Base-by-base conservation (phyloP, 495 filamentous ascomycete genomes). In the Elaphomyces granulatus region DNA sequence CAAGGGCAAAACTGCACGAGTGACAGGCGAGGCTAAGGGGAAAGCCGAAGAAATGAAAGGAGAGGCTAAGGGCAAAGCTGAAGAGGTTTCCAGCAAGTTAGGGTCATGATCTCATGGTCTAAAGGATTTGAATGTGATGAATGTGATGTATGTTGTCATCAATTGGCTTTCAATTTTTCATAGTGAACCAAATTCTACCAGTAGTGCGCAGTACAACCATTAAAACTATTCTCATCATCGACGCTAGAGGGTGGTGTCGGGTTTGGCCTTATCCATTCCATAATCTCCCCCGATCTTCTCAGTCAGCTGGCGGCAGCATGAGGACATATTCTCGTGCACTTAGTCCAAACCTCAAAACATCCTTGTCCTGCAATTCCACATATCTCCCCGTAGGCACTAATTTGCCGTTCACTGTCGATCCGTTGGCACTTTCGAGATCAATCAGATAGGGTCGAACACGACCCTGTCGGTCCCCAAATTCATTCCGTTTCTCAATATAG, bases 381-480 rank as follows among this genome's bases (percentile, higher is more conserved):
- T 83, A 98, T 38, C 87, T 69, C 53, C 80, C 79, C 8, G 63
- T 70, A 1, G 83, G 81, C 3, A 90, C 60, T 50, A 57, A 60
- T 33, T 87, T 78, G 39, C 74, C 78, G 52, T 93, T 93, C 34
- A 98, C 67, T 34, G 55, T 70, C 7, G 87, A 94, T 33, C 90
- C 88, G 63, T 98, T 96, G 16, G 83, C 83, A 44, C 84, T 93
- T 50, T 94, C 88, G 32, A 98, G 58, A 61, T 98, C 90, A 50
- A 96, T 81, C 2, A 96, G 50, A 60, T 96, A 98, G 8, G 83
- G 85, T 62, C 75, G 84, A 23, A 96, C 92, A 42, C 68, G 76
- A 14, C 80, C 81, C 45, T 79, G 68, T 54, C 74, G 78, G 53
- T 92, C 83, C 23, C 87, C 88, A 54, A 71, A 90, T 52, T 94